Evolutionary conservation across 2,329 filamentous ascomycete genomes (phyloP).

Genomic region (Xylaria sp.): DNA sequence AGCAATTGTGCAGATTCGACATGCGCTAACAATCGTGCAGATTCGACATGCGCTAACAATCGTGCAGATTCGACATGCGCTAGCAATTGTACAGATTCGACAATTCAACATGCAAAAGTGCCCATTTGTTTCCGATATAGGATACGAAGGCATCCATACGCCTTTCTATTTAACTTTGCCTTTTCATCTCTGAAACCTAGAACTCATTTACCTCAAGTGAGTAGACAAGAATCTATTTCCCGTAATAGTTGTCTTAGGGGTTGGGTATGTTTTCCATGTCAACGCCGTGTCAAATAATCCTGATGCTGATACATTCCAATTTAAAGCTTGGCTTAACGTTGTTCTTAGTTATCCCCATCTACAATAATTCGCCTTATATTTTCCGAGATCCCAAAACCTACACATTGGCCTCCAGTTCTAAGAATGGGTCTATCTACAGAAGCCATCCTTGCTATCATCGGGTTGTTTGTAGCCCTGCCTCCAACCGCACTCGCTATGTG

Average conservation of each 20-base stretch:
- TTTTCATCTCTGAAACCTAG: no score
- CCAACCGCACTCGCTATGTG: neutral
- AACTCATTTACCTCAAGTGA: neutral
- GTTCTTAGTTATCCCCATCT: neutral
- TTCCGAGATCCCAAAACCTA: neutral
- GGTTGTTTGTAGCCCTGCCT: slow-evolving; percentile 1
- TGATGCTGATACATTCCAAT: neutral
- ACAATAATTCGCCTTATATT: neutral
- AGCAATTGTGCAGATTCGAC: no score
- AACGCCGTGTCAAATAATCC: neutral
- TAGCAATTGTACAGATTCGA: no score
- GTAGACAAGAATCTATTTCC: neutral
- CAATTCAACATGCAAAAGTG: no score
- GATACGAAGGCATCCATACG: no score
- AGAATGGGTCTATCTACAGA: neutral
- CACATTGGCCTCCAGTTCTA: neutral
- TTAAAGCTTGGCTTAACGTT: neutral
- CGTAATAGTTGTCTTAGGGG: neutral
- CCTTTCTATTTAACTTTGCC: no score
- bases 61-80: no score
- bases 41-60: no score
- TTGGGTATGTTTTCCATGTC: neutral
- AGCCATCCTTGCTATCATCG: neutral
- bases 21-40: no score
- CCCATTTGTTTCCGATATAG: no score